Conservation (phyloP, 1,139 yeast species). For the Blastobotrys raffinosifermentans region DNA sequence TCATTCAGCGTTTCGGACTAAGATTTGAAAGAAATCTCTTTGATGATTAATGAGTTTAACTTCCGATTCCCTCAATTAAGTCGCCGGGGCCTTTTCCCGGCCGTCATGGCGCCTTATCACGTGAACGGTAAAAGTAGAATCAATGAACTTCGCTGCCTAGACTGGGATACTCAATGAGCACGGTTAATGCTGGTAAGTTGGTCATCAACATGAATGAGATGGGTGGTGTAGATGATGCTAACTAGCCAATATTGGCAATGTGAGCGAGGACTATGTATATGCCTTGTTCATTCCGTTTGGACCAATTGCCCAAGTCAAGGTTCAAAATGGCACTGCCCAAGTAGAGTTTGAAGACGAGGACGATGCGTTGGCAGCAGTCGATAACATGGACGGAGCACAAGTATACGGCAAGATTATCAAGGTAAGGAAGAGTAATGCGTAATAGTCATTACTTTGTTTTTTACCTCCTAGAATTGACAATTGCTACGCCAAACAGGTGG, state of each 20-base stretch:
- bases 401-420: conserved; percentile 27
- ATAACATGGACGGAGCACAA: conserved; percentile 33
- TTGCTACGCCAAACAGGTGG: background rate
- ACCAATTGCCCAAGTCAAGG: conserved; percentile 28
- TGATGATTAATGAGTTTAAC: too few species aligned
- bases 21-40: too few species aligned
- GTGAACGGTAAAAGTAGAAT: too few species aligned
- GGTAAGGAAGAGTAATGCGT: conserved; percentile 22
- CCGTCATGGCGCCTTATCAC: too few species aligned
- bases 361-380: conserved; percentile 35
- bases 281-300: conserved; percentile 34
- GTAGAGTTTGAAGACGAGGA: conserved; percentile 27
- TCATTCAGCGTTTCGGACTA: too few species aligned
- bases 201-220: too few species aligned
- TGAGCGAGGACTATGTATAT: conserved; percentile 21
- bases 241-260: conserved; percentile 19
- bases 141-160: too few species aligned
- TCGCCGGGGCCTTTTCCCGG: too few species aligned
- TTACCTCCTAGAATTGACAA: background rate
- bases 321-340: conserved; percentile 25
- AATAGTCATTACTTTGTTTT: background rate
- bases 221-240: conserved; percentile 3
- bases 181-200: too few species aligned
- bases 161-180: too few species aligned
- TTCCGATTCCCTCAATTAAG: too few species aligned